A percentile compares a stretch with the other conserved stretches of the same genome.
Conservation (phyloP, 2,329 filamentous ascomycete species). For the Clarireedia monteithiana region DNA sequence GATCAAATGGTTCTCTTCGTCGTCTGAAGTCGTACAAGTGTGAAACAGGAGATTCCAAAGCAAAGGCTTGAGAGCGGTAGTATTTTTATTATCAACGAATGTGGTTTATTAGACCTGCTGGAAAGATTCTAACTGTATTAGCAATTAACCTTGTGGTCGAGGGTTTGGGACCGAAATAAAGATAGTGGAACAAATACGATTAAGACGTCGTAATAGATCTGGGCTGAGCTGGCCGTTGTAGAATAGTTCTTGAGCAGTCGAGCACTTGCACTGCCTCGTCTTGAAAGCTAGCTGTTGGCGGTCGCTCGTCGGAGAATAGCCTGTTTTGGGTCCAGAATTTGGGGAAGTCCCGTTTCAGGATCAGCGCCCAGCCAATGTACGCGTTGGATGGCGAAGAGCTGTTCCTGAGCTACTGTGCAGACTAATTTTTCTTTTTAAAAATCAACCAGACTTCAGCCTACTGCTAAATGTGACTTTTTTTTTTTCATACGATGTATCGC, state of each 20-base stretch:
- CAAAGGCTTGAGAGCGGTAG: background rate
- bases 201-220: background rate
- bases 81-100: background rate
- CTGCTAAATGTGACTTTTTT: too few relatives aligned
- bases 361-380: background rate
- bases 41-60: constrained; percentile 7
- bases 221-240: background rate
- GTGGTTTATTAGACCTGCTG: background rate
- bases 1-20: background rate
- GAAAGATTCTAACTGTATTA: background rate
- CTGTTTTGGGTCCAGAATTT: background rate
- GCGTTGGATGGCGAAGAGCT: too few relatives aligned
- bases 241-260: background rate
- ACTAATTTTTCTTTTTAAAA: too few relatives aligned
- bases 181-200: background rate
- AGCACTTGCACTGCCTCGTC: background rate
- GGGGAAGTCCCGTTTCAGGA: background rate
- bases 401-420: too few relatives aligned
- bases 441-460: too few relatives aligned
- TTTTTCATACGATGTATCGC: too few relatives aligned
- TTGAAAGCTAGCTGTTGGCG: background rate
- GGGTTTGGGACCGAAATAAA: background rate
- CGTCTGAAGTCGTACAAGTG: constrained; percentile 1
- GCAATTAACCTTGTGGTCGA: background rate
- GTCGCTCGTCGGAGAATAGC: background rate